Conservation (phyloP, 495 filamentous ascomycete genomes). For the Podospora anserina region DNA sequence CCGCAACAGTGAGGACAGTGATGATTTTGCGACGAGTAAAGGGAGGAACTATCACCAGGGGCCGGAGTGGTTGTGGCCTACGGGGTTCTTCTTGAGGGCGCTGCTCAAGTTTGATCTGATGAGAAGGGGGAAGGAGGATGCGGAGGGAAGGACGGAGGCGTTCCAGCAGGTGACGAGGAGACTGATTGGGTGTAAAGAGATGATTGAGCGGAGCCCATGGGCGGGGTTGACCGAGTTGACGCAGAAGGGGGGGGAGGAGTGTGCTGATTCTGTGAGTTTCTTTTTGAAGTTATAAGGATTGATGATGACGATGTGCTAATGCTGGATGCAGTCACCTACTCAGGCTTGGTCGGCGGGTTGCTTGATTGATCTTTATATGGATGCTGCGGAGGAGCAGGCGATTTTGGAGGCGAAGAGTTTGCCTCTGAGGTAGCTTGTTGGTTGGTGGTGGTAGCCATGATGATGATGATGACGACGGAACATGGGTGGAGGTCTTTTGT, state of each 20-base stretch:
- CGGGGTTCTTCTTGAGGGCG: constrained; percentile 89
- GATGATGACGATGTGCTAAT: constrained; percentile 14
- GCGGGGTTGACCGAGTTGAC: constrained; percentile 92
- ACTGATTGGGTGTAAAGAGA: constrained; percentile 75
- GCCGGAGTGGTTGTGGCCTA: constrained; percentile 99
- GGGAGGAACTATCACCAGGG: constrained; percentile 98
- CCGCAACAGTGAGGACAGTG: constrained; percentile 87
- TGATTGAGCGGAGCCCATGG: constrained; percentile 75
- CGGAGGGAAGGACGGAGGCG: constrained; percentile 67
- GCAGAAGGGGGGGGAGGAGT: constrained; percentile 79
- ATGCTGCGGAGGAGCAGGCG: constrained; percentile 58
- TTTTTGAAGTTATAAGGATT: background rate
- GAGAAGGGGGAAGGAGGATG: constrained; percentile 59
- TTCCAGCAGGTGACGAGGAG: constrained; percentile 91
- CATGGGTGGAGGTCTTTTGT: background rate
- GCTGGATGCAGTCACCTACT: constrained; percentile 64
- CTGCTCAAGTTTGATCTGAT: constrained; percentile 84
- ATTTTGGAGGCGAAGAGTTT: constrained; percentile 26
- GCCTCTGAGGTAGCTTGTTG: constrained; percentile 8
- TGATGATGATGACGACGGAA: background rate
- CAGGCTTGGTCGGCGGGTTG: constrained; percentile 95
- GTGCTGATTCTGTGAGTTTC: constrained; percentile 76
- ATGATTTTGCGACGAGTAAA: constrained; percentile 84
- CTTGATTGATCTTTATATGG: constrained; percentile 90
- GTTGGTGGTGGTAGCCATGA: background rate